Evolutionary conservation across 768 basidiomycete species (phyloP).

Genomic region (Lyophyllum decastes): DNA sequence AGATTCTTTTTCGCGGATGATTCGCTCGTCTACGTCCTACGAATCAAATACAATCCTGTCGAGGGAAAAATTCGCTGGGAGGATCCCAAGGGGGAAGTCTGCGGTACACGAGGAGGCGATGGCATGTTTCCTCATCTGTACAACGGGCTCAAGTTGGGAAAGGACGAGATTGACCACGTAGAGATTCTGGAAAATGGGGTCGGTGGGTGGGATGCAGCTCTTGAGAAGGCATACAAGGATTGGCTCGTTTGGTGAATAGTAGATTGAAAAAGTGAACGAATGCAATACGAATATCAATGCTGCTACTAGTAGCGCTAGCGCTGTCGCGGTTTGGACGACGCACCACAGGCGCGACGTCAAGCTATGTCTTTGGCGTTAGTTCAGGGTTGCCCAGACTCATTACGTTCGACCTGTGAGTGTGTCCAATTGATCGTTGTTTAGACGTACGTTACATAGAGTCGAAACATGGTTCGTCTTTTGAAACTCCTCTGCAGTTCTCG

Average conservation of each 20-base stretch:
- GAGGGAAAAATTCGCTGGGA: conserved; percentile 51
- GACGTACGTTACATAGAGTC: not conserved
- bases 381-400: no score
- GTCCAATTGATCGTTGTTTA: not conserved
- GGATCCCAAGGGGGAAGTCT: conserved; percentile 39
- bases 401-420: no score
- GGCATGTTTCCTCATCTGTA: conserved; percentile 58
- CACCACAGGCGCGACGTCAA: no score
- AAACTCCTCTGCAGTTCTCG: not conserved
- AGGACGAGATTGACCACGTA: conserved; percentile 46
- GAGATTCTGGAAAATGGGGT: conserved; percentile 26
- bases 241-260: conserved; percentile 7
- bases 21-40: conserved; percentile 42
- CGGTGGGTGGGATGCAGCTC: conserved; percentile 32
- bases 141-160: conserved; percentile 45
- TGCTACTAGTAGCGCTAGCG: no score
- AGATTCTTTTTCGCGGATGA: conserved; percentile 45
- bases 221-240: conserved; percentile 4
- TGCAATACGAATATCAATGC: no score
- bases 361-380: no score
- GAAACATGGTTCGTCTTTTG: not conserved
- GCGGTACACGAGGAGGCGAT: conserved; percentile 46
- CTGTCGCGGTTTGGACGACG: no score
- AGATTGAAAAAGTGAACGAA: not conserved
- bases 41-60: conserved; percentile 41